Evolutionary conservation across 2,329 filamentous ascomycete species (phyloP), one percentile per base, ranked within the genome.

Genomic region (Beauveria bassiana): DNA sequence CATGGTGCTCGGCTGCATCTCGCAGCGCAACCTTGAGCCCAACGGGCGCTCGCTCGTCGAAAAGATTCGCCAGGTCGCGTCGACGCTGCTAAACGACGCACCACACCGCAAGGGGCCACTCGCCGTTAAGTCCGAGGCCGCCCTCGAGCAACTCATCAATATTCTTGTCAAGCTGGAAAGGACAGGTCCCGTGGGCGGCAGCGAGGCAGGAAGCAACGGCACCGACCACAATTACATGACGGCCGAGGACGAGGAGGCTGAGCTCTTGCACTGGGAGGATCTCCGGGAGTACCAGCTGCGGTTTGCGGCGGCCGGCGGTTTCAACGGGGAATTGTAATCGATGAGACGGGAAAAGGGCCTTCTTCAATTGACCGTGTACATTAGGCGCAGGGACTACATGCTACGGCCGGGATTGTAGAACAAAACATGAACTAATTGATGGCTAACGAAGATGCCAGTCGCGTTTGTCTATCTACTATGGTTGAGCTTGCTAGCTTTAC

Each of bases 61-160:
- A 77, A 96, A 96, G 78, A 90, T 96, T 66, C 88, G 91, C 10
- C 88, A 90, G 69, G 88, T 96, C 45, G 91, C 91, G 1, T 88
- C 87, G 31, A 95, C 91, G 0, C 80, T 96, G 8, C 82, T 96
- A 54, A 86, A 89, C 64, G 78, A 78, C 58, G 72, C 77, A 4
- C 75, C 75, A 0, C 79, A 82, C 61, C 75, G 79, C 18, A 84
- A 83, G 66, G 81, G 80, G 0, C 77, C 63, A 0, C 72, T 81
- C 9, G 80, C 80, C 2, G 68, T 78, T 34, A 80, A 81, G 71
- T 85, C 88, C 12, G 88, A 93, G 71, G 85, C 88, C 49, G 88
- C 90, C 51, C 79, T 96, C 0, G 81, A 79, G 55, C 84, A 84
- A 9, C 90, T 95, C 67, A 79, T 95, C 16, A 87, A 90, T 45